Evolutionary conservation across 768 basidiomycete species (phyloP), one percentile per base, ranked within the genome.

Genomic region (Rhizopogon rudus): DNA sequence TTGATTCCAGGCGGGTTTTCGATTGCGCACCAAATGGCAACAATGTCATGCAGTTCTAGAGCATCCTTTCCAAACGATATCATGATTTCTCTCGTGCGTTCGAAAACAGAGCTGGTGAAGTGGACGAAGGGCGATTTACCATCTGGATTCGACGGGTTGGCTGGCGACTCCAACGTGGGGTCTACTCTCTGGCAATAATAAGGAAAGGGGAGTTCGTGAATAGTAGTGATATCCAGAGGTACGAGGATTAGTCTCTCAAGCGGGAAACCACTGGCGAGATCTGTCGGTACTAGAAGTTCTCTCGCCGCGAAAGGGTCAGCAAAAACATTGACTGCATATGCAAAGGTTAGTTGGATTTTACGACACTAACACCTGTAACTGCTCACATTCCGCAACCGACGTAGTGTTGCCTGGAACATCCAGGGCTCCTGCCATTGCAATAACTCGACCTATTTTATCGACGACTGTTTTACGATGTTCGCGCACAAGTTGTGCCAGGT

Each of bases 381-480:
- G 67, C 83, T 70, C 71, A 91, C 93, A 96, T 69, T 97, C 94
- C 55, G 93, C 88, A 3, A 81, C 77, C 7, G 92, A 83, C 25
- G 77, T 82, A 0, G 86, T 88, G 61, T 96, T 98, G 3, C 94
- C 94, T 0, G 94, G 92, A 33, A 92, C 89, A 60, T 95, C 92
- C 22, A 98, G 67, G 2, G 93, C 88, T 13, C 93, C 94, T n/a
- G 94, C 94, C 93, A 98, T 96, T 67, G 84, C 86, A 20, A 94
- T 72, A 7, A 98, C 73, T n/a, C 85, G 79, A 5, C 85, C 90
- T 29, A 92, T 80, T 42, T 81, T 81, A 12, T 78, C 69, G 7
- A 71, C 70, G 31, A 93, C 74, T 10, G 78, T 71, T 37, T 73
- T 65, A 9, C 79, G 76, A 60, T 91, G 78, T 42, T 74, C 61